Conservation (phyloP, 1,139 yeast species). For the Suhomyces choctaworum region DNA sequence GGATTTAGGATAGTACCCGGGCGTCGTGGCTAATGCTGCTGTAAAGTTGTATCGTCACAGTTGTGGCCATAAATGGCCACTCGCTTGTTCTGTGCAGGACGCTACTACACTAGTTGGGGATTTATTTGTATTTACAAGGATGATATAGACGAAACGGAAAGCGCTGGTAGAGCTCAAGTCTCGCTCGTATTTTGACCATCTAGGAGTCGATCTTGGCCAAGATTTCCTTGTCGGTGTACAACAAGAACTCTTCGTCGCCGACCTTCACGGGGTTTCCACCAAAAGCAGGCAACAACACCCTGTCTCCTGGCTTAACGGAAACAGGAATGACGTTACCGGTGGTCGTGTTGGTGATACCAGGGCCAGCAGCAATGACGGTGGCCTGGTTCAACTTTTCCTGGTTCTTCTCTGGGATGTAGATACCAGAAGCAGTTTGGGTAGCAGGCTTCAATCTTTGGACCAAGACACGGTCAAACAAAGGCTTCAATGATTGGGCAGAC, state of each 20-base stretch:
- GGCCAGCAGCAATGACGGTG: slow-evolving; percentile 79
- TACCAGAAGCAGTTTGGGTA: slow-evolving; percentile 90
- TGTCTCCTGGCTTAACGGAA: slow-evolving; percentile 83
- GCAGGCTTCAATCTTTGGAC: slow-evolving; percentile 94
- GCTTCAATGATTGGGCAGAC: slow-evolving; percentile 84
- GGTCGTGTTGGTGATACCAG: slow-evolving; percentile 66
- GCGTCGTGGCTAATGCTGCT: too few species aligned
- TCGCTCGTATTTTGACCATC: neutral
- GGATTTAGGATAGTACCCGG: neutral
- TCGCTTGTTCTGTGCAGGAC: slow-evolving; percentile 5
- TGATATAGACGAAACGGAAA: neutral
- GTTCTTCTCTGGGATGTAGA: slow-evolving; percentile 95
- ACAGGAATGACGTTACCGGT: slow-evolving; percentile 71
- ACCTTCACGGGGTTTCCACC: slow-evolving; percentile 88
- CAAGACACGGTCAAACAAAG: slow-evolving; percentile 91
- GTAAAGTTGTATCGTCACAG: neutral
- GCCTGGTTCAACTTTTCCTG: slow-evolving; percentile 89
- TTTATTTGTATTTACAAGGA: slow-evolving; percentile 5
- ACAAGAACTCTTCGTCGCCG: slow-evolving; percentile 75
- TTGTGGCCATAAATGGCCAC: slow-evolving; percentile 2
- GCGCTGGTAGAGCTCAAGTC: neutral
- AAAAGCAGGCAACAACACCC: slow-evolving; percentile 86
- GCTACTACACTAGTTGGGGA: neutral
- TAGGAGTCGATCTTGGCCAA: slow-evolving; percentile 73
- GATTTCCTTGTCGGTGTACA: slow-evolving; percentile 89